Evolutionary conservation across 495 filamentous ascomycete species (phyloP).

Genomic region (Aspergillus panamensis): DNA sequence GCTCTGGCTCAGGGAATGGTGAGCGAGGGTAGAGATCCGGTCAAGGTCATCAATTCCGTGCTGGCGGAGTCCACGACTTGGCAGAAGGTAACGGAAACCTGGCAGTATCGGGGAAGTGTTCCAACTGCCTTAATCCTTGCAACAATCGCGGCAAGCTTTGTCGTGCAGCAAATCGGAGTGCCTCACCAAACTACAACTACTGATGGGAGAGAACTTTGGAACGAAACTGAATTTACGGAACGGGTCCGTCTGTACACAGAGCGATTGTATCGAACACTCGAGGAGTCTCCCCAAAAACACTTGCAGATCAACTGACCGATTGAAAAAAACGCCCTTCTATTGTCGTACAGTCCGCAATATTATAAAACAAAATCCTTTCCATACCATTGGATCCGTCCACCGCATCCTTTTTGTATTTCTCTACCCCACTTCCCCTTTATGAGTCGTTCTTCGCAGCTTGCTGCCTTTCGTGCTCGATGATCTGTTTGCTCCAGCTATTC

Average conservation of each 20-base stretch:
- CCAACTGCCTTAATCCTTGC: slow-evolving; percentile 73
- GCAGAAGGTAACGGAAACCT: slow-evolving; percentile 27
- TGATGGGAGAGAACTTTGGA: slow-evolving; percentile 71
- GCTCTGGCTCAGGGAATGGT: slow-evolving; percentile 74
- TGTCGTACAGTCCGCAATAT: slow-evolving; percentile 44
- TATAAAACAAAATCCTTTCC: slow-evolving; percentile 35
- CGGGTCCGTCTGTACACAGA: slow-evolving; percentile 51
- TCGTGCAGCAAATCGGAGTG: slow-evolving; percentile 89
- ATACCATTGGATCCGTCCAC: slow-evolving; percentile 26
- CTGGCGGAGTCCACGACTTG: slow-evolving; percentile 33
- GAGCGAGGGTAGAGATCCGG: slow-evolving; percentile 44
- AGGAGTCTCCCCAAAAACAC: slow-evolving; percentile 45
- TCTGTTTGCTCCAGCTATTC: slow-evolving; percentile 85
- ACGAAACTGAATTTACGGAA: slow-evolving; percentile 58
- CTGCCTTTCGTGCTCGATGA: slow-evolving; percentile 77
- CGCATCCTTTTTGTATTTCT: slow-evolving; percentile 17
- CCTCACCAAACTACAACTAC: slow-evolving; percentile 54
- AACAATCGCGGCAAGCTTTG: slow-evolving; percentile 85
- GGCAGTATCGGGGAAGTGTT: slow-evolving; percentile 42
- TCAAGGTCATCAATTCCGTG: slow-evolving; percentile 33
- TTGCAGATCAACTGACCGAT: slow-evolving; percentile 45
- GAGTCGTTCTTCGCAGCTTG: slow-evolving; percentile 55
- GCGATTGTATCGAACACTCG: slow-evolving; percentile 43
- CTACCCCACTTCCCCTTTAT: slow-evolving; percentile 24
- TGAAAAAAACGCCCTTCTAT: slow-evolving; percentile 43